A percentile compares a stretch with the other conserved stretches of the same genome.
These are phyloP conservation scores for Sporothrix sp. DNA, from an alignment of 2,329 filamentous ascomycete species.

Conservation along the genomic window DNA sequence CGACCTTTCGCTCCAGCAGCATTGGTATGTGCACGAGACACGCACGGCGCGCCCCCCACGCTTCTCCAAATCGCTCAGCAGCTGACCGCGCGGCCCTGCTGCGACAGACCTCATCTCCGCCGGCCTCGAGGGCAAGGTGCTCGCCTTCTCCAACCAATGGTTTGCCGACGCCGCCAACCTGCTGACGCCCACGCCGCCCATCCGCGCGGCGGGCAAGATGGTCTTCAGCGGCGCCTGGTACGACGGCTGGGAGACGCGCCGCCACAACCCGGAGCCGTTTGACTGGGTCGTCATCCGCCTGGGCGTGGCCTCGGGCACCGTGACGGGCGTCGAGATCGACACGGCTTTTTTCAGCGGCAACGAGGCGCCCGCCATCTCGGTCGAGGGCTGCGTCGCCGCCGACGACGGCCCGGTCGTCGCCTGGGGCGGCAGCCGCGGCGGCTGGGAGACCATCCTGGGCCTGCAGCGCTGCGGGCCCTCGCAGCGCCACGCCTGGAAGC, in stretches of 20 bases:
- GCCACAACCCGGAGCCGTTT: constrained; percentile 54
- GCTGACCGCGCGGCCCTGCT: not conserved
- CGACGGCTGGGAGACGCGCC: constrained; percentile 59
- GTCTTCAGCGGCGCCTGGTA: constrained; percentile 62
- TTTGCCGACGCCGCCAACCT: constrained; percentile 58
- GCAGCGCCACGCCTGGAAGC: constrained; percentile 63
- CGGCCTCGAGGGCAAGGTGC: constrained; percentile 51
- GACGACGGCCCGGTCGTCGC: constrained; percentile 46
- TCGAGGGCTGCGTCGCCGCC: constrained; percentile 62
- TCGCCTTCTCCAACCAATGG: constrained; percentile 59
- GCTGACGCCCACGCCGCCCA: constrained; percentile 52
- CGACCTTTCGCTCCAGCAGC: constrained; percentile 49
- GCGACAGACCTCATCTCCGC: constrained; percentile 49
- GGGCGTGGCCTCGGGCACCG: constrained; percentile 59
- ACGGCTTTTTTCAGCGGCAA: constrained; percentile 77
- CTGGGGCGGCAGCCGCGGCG: constrained; percentile 48
- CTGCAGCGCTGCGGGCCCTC: constrained; percentile 64
- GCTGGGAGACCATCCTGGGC: constrained; percentile 64
- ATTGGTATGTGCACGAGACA: constrained; percentile 50
- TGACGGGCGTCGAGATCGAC: constrained; percentile 69
- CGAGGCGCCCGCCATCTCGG: constrained; percentile 68
- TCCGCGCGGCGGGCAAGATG: constrained; percentile 57
- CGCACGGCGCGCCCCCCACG: no score
- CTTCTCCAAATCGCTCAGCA: not conserved
- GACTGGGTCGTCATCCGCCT: constrained; percentile 59